Evolutionary conservation across 805 yeast species (phyloP).

Genomic region (Tetrapisispora taiwanensis): DNA sequence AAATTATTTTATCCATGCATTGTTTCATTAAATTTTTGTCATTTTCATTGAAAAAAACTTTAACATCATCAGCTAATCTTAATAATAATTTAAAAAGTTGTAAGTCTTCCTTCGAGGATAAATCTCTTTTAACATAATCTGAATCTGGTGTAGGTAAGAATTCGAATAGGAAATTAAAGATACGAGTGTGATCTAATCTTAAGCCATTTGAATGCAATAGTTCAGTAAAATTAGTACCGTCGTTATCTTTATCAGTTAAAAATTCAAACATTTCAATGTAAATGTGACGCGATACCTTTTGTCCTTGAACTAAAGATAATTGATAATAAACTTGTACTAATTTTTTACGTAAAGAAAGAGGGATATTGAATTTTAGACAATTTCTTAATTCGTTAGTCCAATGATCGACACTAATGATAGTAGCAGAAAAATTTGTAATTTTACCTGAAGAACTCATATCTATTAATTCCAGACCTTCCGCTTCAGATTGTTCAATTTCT

Average conservation of each 20-base stretch:
- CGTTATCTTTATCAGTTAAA: conserved; percentile 37
- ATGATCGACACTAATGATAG: conserved; percentile 62
- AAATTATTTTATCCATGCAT: conserved; percentile 42
- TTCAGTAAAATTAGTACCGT: conserved; percentile 26
- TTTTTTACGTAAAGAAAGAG: conserved; percentile 48
- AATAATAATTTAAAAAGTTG: conserved; percentile 40
- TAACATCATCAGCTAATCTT: conserved; percentile 44
- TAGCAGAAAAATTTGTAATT: conserved; percentile 54
- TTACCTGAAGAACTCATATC: conserved; percentile 41
- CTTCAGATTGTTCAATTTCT: conserved; percentile 32
- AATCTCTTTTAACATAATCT: conserved; percentile 33
- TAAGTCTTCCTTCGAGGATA: conserved; percentile 32
- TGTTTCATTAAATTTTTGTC: conserved; percentile 33
- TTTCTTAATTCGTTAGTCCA: conserved; percentile 83
- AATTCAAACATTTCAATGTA: conserved; percentile 53
- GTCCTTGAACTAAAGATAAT: conserved; percentile 64
- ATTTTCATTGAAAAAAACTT: conserved; percentile 41
- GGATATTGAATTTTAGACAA: conserved; percentile 69
- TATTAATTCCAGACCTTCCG: conserved; percentile 20
- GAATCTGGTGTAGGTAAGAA: conserved; percentile 40
- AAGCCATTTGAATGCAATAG: conserved; percentile 24
- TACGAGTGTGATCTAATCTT: conserved; percentile 29
- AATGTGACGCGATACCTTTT: conserved; percentile 46
- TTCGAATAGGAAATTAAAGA: conserved; percentile 27
- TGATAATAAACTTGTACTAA: conserved; percentile 64